Evolutionary conservation across 164 flowering plant genomes (phyloP), one percentile per base, ranked within the genome.

Genomic region (Dillenia suffruticosa): DNA sequence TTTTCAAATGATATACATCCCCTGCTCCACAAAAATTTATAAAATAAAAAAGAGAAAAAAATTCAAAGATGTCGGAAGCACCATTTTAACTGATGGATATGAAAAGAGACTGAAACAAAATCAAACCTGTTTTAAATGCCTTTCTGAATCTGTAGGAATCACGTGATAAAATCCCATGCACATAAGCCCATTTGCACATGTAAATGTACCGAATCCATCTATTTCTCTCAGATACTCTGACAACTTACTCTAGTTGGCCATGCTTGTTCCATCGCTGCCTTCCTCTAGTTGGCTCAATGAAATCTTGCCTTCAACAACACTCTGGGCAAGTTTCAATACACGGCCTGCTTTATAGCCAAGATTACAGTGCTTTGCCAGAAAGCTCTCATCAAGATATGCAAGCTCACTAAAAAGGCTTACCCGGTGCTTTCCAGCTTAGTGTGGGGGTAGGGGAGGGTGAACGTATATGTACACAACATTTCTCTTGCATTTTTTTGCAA

Each of bases 141-240:
- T 85, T 74, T 85, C 90, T 2, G 76, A 65, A 72, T 85, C 90
- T 26, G 77, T 10, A 9, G 86, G 90, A 72, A 85, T 66, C 10
- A 63, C 74, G 52, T 85, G 81, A 70, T 85, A 85, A 70, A 78
- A 83, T 53, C 90, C 90, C 77, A 83, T 70, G 71, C 88, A 81
- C 79, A 81, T 75, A 7, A 81, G 75, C 44, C 81, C 86, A 74
- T 85, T 81, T 46, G 84, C 82, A 54, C 84, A 67, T 14, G 83
- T 77, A 64, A 74, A 85, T 46, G 81, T 77, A 32, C 90, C 90
- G 63, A 83, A 76, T 19, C 90, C 90, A 49, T 83, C 19, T 5
- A 85, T 72, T 55, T 68, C 43, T 51, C 17, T 68, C 65, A 85
- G 67, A 64, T 77, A 70, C 54, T 75, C 70, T 15, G 60, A 58